Conservation (phyloP, 2,329 filamentous ascomycete genomes). For the Monosporascus sp. region DNA sequence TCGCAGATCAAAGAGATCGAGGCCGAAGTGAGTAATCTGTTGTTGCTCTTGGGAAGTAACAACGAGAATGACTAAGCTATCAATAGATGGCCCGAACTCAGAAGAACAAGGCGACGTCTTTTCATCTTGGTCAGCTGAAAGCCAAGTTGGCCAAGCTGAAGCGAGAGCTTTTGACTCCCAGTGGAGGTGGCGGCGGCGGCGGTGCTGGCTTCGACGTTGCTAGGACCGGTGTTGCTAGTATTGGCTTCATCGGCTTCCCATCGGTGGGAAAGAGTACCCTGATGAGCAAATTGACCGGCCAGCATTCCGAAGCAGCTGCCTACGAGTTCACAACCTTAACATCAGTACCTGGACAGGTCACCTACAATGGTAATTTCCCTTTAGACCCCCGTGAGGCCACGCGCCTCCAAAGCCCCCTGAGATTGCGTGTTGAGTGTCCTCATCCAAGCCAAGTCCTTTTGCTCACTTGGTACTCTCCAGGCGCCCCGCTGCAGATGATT, state of each 20-base stretch:
- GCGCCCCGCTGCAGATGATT: conserved; percentile 95
- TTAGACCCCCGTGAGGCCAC: too few relatives aligned
- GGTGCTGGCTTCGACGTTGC: conserved; percentile 94
- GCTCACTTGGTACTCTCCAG: conserved; percentile 25
- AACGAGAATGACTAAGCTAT: conserved; percentile 9
- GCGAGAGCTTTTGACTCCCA: conserved; percentile 86
- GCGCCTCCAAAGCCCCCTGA: not conserved
- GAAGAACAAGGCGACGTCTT: conserved; percentile 95
- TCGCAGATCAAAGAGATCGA: conserved; percentile 91
- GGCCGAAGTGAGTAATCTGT: conserved; percentile 64
- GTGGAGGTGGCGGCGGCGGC: conserved; percentile 76
- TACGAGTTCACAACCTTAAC: conserved; percentile 99
- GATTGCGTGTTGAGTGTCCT: not conserved
- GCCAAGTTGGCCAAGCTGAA: conserved; percentile 98
- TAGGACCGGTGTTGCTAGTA: conserved; percentile 91
- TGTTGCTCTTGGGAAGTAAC: conserved; percentile 2
- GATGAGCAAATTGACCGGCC: conserved; percentile 90
- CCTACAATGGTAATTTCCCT: conserved; percentile 67
- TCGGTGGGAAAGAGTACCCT: conserved; percentile 98
- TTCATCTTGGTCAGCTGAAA: conserved; percentile 92
- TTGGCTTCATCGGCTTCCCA: conserved; percentile 97
- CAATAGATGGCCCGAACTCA: conserved; percentile 87
- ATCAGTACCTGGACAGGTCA: conserved; percentile 91
- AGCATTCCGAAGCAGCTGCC: conserved; percentile 93
- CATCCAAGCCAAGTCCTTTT: not conserved